Evolutionary conservation across 345 rosid species (phyloP).

Genomic region (Cardamine resedifolia): DNA sequence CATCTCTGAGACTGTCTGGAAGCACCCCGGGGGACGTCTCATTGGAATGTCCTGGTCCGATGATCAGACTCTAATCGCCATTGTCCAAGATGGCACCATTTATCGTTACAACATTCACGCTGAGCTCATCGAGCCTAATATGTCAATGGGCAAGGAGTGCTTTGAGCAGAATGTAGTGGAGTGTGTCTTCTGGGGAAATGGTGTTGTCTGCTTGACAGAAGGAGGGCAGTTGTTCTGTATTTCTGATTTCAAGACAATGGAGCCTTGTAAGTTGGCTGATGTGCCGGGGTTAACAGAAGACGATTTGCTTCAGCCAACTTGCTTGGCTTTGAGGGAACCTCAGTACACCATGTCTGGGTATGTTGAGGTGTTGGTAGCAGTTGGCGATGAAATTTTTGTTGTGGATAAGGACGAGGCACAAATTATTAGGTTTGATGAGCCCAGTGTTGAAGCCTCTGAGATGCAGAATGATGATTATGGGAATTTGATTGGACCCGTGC

Average conservation of each 20-base stretch:
- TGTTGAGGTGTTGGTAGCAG: constrained; percentile 74
- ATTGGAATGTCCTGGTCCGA: constrained; percentile 96
- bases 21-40: constrained; percentile 86
- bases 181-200: constrained; percentile 88
- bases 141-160: constrained; percentile 77
- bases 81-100: constrained; percentile 93
- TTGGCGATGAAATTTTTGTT: constrained; percentile 54
- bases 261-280: constrained; percentile 60
- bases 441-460: constrained; percentile 38
- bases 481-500: constrained; percentile 59
- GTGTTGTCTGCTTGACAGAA: constrained; percentile 86
- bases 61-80: constrained; percentile 72
- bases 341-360: constrained; percentile 84
- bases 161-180: constrained; percentile 91
- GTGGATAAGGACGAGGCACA: constrained; percentile 87
- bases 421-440: constrained; percentile 34
- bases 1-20: constrained; percentile 86
- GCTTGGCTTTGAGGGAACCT: constrained; percentile 84
- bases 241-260: constrained; percentile 67
- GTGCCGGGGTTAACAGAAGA: constrained; percentile 51
- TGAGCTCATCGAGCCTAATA: constrained; percentile 68
- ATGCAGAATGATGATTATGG: constrained; percentile 54
- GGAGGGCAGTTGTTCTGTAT: constrained; percentile 63
- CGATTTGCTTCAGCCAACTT: constrained; percentile 50
- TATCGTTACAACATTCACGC: constrained; percentile 79